Evolutionary conservation across 306 rosid species (phyloP), one percentile per base, ranked within the genome.

Genomic region (Prosopis cineraria): DNA sequence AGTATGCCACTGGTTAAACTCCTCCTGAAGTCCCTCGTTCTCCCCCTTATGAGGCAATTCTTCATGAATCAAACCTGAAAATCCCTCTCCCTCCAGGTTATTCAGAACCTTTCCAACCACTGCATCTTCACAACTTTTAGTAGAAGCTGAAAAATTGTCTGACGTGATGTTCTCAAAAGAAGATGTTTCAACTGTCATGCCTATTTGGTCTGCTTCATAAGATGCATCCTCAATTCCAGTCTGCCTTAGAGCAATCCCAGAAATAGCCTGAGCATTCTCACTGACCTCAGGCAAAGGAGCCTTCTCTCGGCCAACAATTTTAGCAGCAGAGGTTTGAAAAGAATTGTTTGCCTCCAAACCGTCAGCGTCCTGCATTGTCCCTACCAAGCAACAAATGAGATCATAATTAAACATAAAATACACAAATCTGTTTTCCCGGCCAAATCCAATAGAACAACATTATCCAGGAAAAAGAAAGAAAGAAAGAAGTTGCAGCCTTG

Each of bases 351-450:
- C 56, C 71, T 75, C 93, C 85, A 81, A 80, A 85, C 89, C 88
- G 72, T 84, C 87, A 85, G 87, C 89, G 84, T 89, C 97, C 97
- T 89, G 97, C 97, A 90, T 90, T 86, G 91, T 82, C 88, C 97
- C 97, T 92, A 90, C 80, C 98, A 89, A 93, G 91, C 79, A 90
- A 89, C 84, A 89, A 85, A 90, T 86, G 92, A 90, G 96, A 84
- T 87, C 85, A 87, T 79, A 89, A 87, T 87, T 85, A 92, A 80
- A 88, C 76, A 85, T 74, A 82, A 87, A 87, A 87, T 58, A 72
- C 79, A 77, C 73, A 77, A 62, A 73, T 72, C 40, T 76, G 4
- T 71, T 63, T 78, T 74, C 82, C 78, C 82, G 63, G 52, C 71
- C 69, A 33, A 34, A 31, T 64, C 14, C 34, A 3, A 64, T 64